phyloP scores from a whole-genome alignment of 2,329 filamentous ascomycete species.

The Venturia oleaginea region DNA sequence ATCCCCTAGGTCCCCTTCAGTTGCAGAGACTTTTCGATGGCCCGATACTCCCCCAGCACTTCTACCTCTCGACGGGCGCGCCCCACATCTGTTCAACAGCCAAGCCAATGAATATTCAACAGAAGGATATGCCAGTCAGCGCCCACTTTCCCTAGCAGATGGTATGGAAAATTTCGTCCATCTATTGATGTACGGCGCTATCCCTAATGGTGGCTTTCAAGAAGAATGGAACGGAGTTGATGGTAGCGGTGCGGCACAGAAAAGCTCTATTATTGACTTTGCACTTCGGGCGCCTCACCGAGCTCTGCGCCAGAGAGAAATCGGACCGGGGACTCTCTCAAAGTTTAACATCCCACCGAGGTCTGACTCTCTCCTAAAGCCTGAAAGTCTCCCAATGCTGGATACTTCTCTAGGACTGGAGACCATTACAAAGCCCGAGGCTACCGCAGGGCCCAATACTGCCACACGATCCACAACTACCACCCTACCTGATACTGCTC shows the following conservation, averaged over 20 bases:
- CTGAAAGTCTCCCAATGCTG: too few species aligned
- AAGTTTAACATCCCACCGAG: too few species aligned
- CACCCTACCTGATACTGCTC: too few species aligned
- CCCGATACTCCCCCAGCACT: slow-evolving; percentile 27
- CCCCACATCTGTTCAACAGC: slow-evolving; percentile 41
- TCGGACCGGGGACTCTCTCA: slow-evolving; percentile 34
- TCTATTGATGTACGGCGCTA: slow-evolving; percentile 81
- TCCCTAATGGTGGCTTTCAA: slow-evolving; percentile 54
- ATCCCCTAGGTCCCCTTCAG: too few species aligned
- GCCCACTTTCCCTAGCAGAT: slow-evolving; percentile 62
- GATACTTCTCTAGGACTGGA: too few species aligned
- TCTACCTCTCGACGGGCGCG: slow-evolving; percentile 56
- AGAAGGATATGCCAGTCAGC: too few species aligned
- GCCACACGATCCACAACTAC: too few species aligned
- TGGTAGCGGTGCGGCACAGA: slow-evolving; percentile 31
- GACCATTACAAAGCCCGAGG: not conserved
- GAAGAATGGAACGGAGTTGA: slow-evolving; percentile 37
- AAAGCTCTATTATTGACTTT: slow-evolving; percentile 43
- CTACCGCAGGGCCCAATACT: too few species aligned
- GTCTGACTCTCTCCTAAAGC: too few species aligned
- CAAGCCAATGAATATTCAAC: too few species aligned
- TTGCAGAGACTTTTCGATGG: not conserved
- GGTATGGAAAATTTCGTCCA: slow-evolving; percentile 91
- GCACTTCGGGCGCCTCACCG: slow-evolving; percentile 75
- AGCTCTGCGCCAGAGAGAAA: slow-evolving; percentile 75